These are phyloP conservation scores for Pontederia paniculata DNA, from an alignment of 176 grass and related monocot genomes.

Conservation along the genomic window DNA sequence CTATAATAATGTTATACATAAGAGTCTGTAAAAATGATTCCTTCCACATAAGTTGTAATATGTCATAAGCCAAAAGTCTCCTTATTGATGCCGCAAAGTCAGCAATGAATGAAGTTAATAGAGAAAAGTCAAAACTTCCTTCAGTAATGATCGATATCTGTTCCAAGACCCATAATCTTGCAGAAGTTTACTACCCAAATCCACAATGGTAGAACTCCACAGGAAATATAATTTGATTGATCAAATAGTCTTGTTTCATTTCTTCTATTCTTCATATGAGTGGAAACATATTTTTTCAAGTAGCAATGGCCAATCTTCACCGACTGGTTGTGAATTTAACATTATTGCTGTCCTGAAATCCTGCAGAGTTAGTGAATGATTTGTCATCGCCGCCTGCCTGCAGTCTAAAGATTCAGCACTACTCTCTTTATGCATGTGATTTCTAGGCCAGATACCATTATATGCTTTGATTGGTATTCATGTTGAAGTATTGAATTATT, in stretches of 20 bases:
- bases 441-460: slow-evolving; percentile 13
- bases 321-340: slow-evolving; percentile 66
- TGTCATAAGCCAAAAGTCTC: too few species aligned
- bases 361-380: slow-evolving; percentile 36
- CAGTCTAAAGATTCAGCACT: slow-evolving; percentile 24
- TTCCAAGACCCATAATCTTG: too few species aligned
- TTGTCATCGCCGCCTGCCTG: slow-evolving; percentile 23
- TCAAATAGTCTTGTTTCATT: slow-evolving; percentile 10
- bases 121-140: not conserved
- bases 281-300: slow-evolving; percentile 66
- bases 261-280: slow-evolving; percentile 65
- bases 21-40: too few species aligned
- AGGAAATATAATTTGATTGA: not conserved
- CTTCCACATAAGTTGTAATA: too few species aligned
- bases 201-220: too few species aligned
- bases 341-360: slow-evolving; percentile 85
- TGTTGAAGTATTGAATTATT: not conserved
- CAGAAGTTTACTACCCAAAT: too few species aligned
- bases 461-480: not conserved
- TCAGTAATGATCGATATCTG: not conserved
- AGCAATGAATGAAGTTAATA: not conserved
- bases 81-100: too few species aligned
- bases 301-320: slow-evolving; percentile 66
- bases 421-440: slow-evolving; percentile 26
- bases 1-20: too few species aligned